Percentiles rank a stretch among this genome's conserved stretches.
Evolutionary conservation across 257 asterid species (phyloP).

Genomic region (Fraxinus anomala): DNA sequence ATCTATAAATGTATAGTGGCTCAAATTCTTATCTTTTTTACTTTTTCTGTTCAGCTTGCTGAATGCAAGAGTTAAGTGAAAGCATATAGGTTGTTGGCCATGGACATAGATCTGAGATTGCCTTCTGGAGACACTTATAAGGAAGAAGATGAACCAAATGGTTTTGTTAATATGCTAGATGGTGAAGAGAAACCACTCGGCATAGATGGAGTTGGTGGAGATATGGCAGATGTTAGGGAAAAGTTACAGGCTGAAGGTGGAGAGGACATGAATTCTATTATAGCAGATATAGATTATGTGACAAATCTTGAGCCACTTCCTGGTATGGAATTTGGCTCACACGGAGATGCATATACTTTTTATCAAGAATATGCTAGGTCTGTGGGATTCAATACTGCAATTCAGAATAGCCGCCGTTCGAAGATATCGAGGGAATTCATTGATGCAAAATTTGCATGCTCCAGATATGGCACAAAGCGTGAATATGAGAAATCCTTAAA

Average conservation of each 20-base stretch:
- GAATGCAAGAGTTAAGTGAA: slow-evolving; percentile 18
- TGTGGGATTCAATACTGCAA: slow-evolving; percentile 86
- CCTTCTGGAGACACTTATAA: slow-evolving; percentile 85
- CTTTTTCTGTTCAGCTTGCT: slow-evolving; percentile 28
- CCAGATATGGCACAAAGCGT: slow-evolving; percentile 94
- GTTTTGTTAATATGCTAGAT: slow-evolving; percentile 61
- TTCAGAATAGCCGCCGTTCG: slow-evolving; percentile 92
- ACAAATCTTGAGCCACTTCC: slow-evolving; percentile 92
- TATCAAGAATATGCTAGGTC: slow-evolving; percentile 97
- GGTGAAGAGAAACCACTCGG: slow-evolving; percentile 66
- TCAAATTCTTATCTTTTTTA: slow-evolving; percentile 19
- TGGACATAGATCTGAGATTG: slow-evolving; percentile 92
- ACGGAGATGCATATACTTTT: slow-evolving; percentile 89
- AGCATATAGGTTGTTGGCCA: slow-evolving; percentile 35
- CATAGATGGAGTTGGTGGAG: slow-evolving; percentile 53
- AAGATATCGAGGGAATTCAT: slow-evolving; percentile 89
- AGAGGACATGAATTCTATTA: slow-evolving; percentile 56
- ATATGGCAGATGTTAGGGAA: slow-evolving; percentile 55
- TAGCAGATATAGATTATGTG: slow-evolving; percentile 55
- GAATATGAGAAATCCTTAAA: slow-evolving; percentile 80
- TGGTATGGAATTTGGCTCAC: slow-evolving; percentile 97
- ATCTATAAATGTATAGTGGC: slow-evolving; percentile 14
- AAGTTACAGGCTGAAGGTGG: slow-evolving; percentile 59
- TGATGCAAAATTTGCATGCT: slow-evolving; percentile 95
- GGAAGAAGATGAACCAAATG: slow-evolving; percentile 66